Base-by-base conservation (phyloP, 495 filamentous ascomycete species). In the Aspergillus incahuasiensis region DNA sequence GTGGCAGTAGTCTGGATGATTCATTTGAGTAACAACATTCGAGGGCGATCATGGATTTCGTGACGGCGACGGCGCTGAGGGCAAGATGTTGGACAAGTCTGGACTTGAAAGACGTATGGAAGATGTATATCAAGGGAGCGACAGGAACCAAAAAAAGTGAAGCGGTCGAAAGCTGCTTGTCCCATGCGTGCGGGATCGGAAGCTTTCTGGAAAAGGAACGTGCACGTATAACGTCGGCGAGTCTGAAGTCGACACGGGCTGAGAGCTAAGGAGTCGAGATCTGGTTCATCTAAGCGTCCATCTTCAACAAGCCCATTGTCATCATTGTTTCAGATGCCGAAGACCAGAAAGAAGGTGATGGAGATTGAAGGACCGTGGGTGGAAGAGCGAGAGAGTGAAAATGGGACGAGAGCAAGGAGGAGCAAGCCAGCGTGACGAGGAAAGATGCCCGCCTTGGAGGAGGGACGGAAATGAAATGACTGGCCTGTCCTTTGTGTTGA, bases 401-500 rank as follows among this genome's bases (percentile, higher is more conserved):
- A 60, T 59, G 54, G 21, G 11, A 52, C n/a, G 34, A 41, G 56
- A 58, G 49, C 50, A 54, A 52, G 18, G 56, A 52, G 18, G 43
- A 48, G 50, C 40, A 32, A 34, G 39, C 24, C 44, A 22, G 50
- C 28, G 40, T 44, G 39, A 40, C 44, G 25, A 56, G 35, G 53
- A 49, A 55, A 55, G 47, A 28, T 15, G 39, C 32, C 48, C 20
- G 15, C 34, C 34, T 24, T 28, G 25, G 25, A 44, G 38, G 12
- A 49, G 39, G 15, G 24, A 25, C 20, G 46, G 32, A 50, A 49
- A 56, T 50, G 24, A 56, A 39, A 56, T 55, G 61, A 55, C 38
- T 50, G 40, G 54, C 50, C 40, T 41, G 40, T 49, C 50, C 44
- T 61, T 55, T 48, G 45, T 57, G 59, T 35, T 57, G 30, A 61